Evolutionary conservation across 208 protist species (phyloP).

Genomic region (Leishmania lainsoni): DNA sequence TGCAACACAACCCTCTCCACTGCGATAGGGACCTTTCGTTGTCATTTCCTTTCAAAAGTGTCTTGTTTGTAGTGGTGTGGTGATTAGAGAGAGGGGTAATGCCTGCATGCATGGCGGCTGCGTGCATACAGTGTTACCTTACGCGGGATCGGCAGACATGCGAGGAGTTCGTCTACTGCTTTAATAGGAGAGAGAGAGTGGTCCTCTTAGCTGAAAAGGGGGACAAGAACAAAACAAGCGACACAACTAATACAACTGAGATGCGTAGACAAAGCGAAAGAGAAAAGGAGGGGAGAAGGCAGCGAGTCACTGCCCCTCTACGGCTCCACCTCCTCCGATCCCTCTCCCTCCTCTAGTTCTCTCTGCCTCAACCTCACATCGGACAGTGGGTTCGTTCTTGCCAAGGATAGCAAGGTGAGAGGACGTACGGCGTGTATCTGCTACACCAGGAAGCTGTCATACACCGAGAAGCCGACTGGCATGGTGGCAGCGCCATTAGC

Average conservation of each 20-base stretch:
- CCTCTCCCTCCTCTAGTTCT: background rate
- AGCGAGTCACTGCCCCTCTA: background rate
- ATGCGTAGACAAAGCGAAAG: background rate
- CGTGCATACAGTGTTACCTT: background rate
- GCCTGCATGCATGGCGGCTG: background rate
- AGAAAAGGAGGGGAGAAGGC: background rate
- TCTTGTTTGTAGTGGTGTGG: background rate
- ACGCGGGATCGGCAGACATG: background rate
- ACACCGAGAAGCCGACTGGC: constrained; percentile 14
- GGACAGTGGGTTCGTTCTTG: background rate
- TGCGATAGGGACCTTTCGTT: background rate
- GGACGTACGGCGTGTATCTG: background rate
- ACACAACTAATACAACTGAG: background rate
- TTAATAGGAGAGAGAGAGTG: no score
- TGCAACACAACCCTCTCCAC: background rate
- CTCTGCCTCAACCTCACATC: background rate
- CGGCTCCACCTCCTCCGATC: background rate
- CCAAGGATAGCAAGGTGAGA: background rate
- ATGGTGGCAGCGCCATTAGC: background rate
- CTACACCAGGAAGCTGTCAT: constrained; percentile 13
- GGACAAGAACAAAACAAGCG: background rate
- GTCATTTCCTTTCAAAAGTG: background rate
- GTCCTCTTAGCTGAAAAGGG: background rate
- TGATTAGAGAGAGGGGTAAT: background rate
- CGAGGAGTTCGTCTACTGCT: background rate